Conservation (phyloP, 352 stramenopile genomes). For the Phytophthora sansomeana region DNA sequence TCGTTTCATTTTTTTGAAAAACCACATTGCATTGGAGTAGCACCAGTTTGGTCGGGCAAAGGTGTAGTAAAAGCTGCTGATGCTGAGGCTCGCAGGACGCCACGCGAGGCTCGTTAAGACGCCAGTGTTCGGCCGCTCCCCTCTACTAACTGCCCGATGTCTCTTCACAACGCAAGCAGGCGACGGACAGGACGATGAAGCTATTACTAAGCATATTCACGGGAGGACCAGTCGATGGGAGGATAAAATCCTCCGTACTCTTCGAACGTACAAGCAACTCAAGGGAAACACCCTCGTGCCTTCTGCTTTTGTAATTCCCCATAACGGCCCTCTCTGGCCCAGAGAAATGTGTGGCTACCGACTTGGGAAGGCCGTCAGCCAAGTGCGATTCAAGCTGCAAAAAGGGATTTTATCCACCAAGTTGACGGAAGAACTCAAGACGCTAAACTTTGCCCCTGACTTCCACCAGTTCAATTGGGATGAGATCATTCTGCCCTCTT, state of each 20-base stretch:
- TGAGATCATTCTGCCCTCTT: conserved; percentile 30
- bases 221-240: neutral
- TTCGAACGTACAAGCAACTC: conserved; percentile 32
- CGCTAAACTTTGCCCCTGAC: conserved; percentile 33
- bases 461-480: conserved; percentile 32
- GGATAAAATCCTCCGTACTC: neutral
- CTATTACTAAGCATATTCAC: neutral
- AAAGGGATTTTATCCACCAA: conserved; percentile 28
- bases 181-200: neutral
- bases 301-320: conserved; percentile 41
- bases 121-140: neutral
- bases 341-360: conserved; percentile 36
- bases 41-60: conserved; percentile 3
- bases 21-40: neutral
- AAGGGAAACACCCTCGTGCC: conserved; percentile 38
- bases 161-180: neutral
- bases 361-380: conserved; percentile 27
- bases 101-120: neutral
- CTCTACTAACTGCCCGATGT: neutral
- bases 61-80: too few relatives aligned
- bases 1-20: neutral
- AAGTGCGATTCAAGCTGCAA: conserved; percentile 15
- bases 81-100: neutral
- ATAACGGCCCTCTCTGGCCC: conserved; percentile 29
- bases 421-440: conserved; percentile 31